Base-by-base conservation (phyloP, 2,329 filamentous ascomycete genomes). In the Diatrype stigma region DNA sequence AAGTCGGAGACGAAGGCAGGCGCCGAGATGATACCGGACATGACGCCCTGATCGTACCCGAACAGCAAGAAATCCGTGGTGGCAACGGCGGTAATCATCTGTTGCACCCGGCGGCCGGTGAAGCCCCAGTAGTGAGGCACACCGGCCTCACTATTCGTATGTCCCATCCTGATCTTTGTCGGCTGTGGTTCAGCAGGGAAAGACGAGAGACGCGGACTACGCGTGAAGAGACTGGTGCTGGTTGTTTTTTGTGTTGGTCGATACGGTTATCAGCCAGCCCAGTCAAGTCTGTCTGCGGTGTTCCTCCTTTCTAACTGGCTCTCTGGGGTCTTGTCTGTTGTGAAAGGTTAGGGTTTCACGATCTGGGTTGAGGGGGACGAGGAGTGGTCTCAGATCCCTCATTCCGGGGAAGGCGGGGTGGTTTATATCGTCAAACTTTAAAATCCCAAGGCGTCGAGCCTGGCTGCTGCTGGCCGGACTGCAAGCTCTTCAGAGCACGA, bases 1-100 rank as follows among this genome's bases (percentile, higher is more conserved):
- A 69, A 69, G 47, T 61, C 54, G 23, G 54, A 11, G 30, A 53
- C 54, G 50, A 67, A 67, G 35, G 61, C 56, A 10, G 55, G 54
- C 7, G 63, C 60, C 1, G 61, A 59, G 28, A 66, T 62, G 53
- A 65, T 66, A 37, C 64, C 64, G 14, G 63, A 63, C 64, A 67
- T 67, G 34, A 67, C 64, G 47, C 64, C 64, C 47, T 67, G 64
- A 46, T 67, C 64, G 42, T 65, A 67, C 21, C 63, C 64, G 53
- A 64, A 60, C 28, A 64, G 52, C 50, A 64, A 30, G 58, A 63
- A 60, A 57, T 65, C 52, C 52, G 61, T 55, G 40, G 58, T 60
- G 46, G 63, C 56, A 47, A 65, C 59, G 50, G 52, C 51, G 10
- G 64, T 67, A 53, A 67, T 59, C 40, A 65, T 46, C 23, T 50